Conservation (phyloP, 164 flowering plant species). For the Aristolochia californica region DNA sequence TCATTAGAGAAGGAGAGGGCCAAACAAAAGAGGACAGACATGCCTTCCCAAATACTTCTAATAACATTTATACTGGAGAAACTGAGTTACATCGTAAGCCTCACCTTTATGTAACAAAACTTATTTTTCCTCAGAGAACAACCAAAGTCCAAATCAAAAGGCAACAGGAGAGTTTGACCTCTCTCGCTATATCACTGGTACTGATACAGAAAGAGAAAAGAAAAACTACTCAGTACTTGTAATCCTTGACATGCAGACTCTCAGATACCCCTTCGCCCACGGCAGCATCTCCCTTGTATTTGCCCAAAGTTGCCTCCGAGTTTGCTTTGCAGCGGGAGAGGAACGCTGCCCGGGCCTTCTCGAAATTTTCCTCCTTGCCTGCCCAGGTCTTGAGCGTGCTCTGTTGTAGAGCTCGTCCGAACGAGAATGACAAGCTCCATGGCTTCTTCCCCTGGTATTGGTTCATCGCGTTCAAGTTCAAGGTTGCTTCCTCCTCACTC, state of each 20-base stretch:
- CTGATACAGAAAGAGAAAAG: not conserved
- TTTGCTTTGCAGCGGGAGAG: conserved; percentile 40
- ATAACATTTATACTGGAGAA: not conserved
- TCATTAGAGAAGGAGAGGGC: no score
- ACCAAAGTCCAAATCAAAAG: no score
- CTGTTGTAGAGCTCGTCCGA: conserved; percentile 41
- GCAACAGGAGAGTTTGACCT: not conserved
- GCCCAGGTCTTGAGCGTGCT: conserved; percentile 47
- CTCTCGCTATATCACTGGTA: not conserved
- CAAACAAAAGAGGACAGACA: no score
- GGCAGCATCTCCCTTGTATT: conserved; percentile 32
- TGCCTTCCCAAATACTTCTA: no score
- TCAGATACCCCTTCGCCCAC: conserved; percentile 34
- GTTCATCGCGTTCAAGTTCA: conserved; percentile 45
- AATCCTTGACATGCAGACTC: conserved; percentile 47
- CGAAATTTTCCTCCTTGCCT: conserved; percentile 38
- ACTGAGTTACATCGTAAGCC: not conserved
- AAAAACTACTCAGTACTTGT: conserved; percentile 25
- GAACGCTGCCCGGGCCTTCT: conserved; percentile 34
- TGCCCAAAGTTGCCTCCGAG: conserved; percentile 45
- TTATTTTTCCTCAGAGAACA: no score
- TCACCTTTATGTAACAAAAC: no score
- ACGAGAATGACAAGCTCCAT: conserved; percentile 37
- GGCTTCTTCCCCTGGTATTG: conserved; percentile 41
- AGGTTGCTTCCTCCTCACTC: conserved; percentile 44